Conservation (phyloP, 805 yeast genomes). For the Saccharomycopsis synnaedendra region DNA sequence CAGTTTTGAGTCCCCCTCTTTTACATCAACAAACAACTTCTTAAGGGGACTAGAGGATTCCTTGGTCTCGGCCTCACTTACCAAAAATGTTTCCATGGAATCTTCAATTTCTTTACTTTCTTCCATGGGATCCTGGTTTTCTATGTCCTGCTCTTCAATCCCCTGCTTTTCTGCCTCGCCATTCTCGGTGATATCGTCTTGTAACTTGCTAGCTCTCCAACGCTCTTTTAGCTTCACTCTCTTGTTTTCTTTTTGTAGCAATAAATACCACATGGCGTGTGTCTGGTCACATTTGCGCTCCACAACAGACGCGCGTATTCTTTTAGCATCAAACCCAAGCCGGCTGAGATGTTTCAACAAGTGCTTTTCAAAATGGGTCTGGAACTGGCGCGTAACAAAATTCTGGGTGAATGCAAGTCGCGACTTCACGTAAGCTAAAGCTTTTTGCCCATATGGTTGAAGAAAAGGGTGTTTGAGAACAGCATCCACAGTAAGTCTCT, state of each 20-base stretch:
- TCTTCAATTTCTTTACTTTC: no score
- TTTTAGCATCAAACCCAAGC: conserved; percentile 15
- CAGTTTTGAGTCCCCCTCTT: no score
- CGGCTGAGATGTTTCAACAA: conserved; percentile 15
- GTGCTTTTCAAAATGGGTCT: conserved; percentile 11
- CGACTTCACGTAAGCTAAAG: conserved; percentile 29
- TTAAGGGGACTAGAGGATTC: no score
- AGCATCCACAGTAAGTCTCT: conserved; percentile 44
- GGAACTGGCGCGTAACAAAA: conserved; percentile 9
- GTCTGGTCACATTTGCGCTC: conserved; percentile 51
- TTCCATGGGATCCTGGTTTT: no score
- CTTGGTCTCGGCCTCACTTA: no score
- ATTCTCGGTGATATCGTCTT: conserved; percentile 10
- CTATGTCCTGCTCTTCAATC: no score
- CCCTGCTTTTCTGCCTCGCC: background rate
- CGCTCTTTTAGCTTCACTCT: conserved; percentile 20
- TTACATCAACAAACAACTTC: no score
- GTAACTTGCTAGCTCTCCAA: conserved; percentile 3
- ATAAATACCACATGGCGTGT: conserved; percentile 15
- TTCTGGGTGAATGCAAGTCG: conserved; percentile 4
- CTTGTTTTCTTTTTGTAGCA: conserved; percentile 22
- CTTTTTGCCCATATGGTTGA: conserved; percentile 31
- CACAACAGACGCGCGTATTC: conserved; percentile 30
- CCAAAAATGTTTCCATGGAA: no score
- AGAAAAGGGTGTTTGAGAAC: conserved; percentile 41